These are phyloP conservation scores for Hypoxylon sp. DNA, from an alignment of 2,329 filamentous ascomycete species.

Conservation along the genomic window DNA sequence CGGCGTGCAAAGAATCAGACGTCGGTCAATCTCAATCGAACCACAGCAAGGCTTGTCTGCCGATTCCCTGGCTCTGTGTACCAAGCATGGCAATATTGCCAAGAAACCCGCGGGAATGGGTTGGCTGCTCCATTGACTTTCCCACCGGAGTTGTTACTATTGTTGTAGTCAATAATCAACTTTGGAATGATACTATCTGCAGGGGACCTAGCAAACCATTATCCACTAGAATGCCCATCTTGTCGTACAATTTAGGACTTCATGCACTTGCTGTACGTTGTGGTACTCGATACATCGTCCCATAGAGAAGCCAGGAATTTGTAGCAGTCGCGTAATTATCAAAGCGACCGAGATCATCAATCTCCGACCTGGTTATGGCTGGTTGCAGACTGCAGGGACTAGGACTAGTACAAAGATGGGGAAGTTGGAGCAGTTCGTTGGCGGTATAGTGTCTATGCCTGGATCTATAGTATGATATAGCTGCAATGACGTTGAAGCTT, in stretches of 20 bases:
- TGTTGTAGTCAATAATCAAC: conserved; percentile 17
- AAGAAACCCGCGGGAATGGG: conserved; percentile 39
- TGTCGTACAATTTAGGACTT: conserved; percentile 19
- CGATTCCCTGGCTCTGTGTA: conserved; percentile 27
- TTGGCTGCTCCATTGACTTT: conserved; percentile 19
- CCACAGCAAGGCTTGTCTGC: conserved; percentile 13
- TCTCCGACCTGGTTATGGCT: conserved; percentile 27
- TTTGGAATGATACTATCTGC: conserved; percentile 18
- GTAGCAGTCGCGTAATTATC: conserved; percentile 7
- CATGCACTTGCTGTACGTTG: conserved; percentile 14
- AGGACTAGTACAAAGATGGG: conserved; percentile 15
- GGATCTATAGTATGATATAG: conserved; percentile 8
- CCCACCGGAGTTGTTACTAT: conserved; percentile 20
- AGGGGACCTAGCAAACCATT: conserved; percentile 34
- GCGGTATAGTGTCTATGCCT: conserved; percentile 1
- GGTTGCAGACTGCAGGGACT: conserved; percentile 35
- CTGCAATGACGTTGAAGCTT: conserved; percentile 28
- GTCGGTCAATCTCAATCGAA: conserved; percentile 31
- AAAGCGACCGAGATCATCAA: conserved; percentile 27
- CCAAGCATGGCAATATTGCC: conserved; percentile 35
- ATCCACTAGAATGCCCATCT: conserved; percentile 13
- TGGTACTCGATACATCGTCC: conserved; percentile 32
- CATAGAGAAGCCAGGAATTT: conserved; percentile 5
- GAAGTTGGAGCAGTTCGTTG: conserved; percentile 3
- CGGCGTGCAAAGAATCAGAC: conserved; percentile 39